Percentiles rank a stretch among this genome's conserved stretches.
Evolutionary conservation across 2,329 filamentous ascomycete genomes (phyloP).

Genomic region (Fusarium acutatum): DNA sequence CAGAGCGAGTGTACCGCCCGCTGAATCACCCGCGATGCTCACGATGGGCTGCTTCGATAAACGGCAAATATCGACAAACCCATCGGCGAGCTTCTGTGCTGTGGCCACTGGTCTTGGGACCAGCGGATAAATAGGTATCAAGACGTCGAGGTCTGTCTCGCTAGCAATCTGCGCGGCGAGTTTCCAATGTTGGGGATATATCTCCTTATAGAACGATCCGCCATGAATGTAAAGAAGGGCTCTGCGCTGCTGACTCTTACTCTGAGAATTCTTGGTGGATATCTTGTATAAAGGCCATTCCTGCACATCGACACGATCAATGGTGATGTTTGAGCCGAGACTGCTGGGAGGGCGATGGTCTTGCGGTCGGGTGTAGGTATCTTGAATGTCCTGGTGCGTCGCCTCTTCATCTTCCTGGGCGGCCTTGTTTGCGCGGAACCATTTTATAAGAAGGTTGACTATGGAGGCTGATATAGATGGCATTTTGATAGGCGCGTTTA

Average conservation of each 20-base stretch:
- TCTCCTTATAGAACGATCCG: not conserved
- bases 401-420: not conserved
- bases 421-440: not conserved
- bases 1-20: not conserved
- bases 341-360: not conserved
- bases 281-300: not conserved
- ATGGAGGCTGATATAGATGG: not conserved
- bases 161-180: not conserved
- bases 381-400: not conserved
- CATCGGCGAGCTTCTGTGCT: not conserved
- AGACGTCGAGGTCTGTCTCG: not conserved
- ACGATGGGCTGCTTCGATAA: not conserved
- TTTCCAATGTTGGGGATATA: not conserved
- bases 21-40: not conserved
- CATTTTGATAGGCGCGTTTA: fast-evolving
- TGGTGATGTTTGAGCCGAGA: not conserved
- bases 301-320: not conserved
- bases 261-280: not conserved
- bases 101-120: not conserved
- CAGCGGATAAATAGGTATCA: slow-evolving; percentile 1
- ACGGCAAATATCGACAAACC: not conserved
- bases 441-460: not conserved
- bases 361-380: not conserved
- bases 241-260: not conserved
- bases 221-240: not conserved